Percentiles rank a stretch among this genome's conserved stretches.
phyloP scores from a whole-genome alignment of 768 basidiomycete species.

The Tylopilus subfusipes region DNA sequence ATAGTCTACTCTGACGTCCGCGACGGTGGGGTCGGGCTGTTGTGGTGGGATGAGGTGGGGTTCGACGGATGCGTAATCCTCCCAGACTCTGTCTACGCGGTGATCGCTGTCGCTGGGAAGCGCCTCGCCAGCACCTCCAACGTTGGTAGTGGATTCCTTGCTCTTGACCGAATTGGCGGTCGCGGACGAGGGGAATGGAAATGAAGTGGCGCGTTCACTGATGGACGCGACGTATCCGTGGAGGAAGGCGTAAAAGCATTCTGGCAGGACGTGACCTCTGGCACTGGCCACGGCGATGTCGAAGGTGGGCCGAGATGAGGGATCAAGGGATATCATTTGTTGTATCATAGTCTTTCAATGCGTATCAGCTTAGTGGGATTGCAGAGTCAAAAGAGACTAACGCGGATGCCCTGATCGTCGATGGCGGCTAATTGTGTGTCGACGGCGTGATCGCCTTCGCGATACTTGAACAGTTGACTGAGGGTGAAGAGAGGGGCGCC shows the following conservation, averaged over 20 bases:
- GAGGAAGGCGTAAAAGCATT: constrained; percentile 92
- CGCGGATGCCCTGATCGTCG: constrained; percentile 78
- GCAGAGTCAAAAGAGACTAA: constrained; percentile 37
- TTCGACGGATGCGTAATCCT: constrained; percentile 80
- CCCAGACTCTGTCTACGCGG: constrained; percentile 79
- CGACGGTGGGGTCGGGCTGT: constrained; percentile 41
- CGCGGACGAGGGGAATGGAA: constrained; percentile 39
- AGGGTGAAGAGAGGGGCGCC: constrained; percentile 91
- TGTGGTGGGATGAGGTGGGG: constrained; percentile 57
- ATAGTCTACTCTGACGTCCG: constrained; percentile 59
- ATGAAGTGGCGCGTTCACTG: constrained; percentile 57
- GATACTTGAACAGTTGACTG: constrained; percentile 92
- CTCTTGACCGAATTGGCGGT: constrained; percentile 23
- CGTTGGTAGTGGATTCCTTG: constrained; percentile 12
- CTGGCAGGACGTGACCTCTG: constrained; percentile 80
- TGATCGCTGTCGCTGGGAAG: constrained; percentile 84
- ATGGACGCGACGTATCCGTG: constrained; percentile 84
- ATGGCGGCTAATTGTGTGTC: constrained; percentile 69
- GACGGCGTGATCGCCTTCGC: constrained; percentile 78
- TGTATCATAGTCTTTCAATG: constrained; percentile 70
- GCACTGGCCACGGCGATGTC: constrained; percentile 71
- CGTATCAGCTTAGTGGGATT: constrained; percentile 21
- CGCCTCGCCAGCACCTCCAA: constrained; percentile 27
- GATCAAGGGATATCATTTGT: constrained; percentile 85
- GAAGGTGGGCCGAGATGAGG: constrained; percentile 74